Base-by-base conservation (phyloP, 169 alveolate genomes). In the Neospora caninum region DNA sequence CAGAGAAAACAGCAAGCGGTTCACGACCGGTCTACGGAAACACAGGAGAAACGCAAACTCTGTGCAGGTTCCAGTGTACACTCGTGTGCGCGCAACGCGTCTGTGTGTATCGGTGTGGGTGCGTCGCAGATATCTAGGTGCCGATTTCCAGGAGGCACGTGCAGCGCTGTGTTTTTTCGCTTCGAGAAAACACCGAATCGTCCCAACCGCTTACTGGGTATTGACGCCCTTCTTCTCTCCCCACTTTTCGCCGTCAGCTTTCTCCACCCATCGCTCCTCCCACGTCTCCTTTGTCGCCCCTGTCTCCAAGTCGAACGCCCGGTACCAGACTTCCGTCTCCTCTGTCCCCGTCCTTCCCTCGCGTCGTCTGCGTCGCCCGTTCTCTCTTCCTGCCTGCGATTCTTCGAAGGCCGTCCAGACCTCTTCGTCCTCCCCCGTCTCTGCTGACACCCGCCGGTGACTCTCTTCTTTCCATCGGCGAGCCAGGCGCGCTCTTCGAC, bases 401-500 rank as follows among this genome's bases (percentile, higher is more conserved):
- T 89, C 93, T 42, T 89, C 93, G 41, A 89, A 89, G 27, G 43
- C 70, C 13, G 41, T 84, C 41, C 42, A 29, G 82, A 36, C 42
- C 38, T 45, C 80, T 6, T 16, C 80, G 25, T 78, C 86, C 27
- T 78, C 86, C 27, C 86, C 86, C 2, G 86, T 78, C 86, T 78
- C 45, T 10, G 45, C 86, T 7, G 27, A n/a, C 13, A 78, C 86
- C 2, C 86, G 86, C 86, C 39, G 86, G 39, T n/a, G 39, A 20
- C 45, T n/a, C 45, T 78, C 86, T 31, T 82, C 89, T 82, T 38
- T 82, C 89, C 89, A 82, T 39, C 89, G 67, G n/a, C 67, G 89
- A 27, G 49, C 9, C 9, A 34, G 84, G 22, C 84, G 84, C 84
- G 84, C 84, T 36, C 84, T 73, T 73, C 84, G 10, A 16, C 38